Base-by-base conservation (phyloP, 2,329 filamentous ascomycete genomes). In the Ceratocystis alfenasii region DNA sequence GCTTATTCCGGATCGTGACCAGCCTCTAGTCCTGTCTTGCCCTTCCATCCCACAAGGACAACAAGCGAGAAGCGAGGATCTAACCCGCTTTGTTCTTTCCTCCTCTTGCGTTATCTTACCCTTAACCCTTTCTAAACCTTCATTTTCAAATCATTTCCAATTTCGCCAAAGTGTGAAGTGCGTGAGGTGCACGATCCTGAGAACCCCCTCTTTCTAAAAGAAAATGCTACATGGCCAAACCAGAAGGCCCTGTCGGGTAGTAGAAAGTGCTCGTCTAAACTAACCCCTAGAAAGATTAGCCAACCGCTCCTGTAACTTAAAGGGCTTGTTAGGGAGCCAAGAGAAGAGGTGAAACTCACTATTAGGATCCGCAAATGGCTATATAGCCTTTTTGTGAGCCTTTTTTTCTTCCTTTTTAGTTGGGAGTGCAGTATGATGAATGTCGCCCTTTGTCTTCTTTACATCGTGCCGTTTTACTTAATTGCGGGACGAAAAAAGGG, bases 161-260 rank as follows among this genome's bases (percentile, higher is more conserved):
- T 59, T 59, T 59, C 55, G 55, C 55, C 55, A 59, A 59, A 59
- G 28, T 59, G 55, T 59, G 55, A 59, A 59, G 55, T 59, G 55
- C 28, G 22, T 2, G 10, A 41, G 12, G 36, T 41, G 36, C 36
- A 25, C n/a, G 48, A 59, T 59, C 55, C 55, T 36, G 5, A 33
- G 28, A 25, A 15, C 30, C 30, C 36, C 36, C 36, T 41, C 36
- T 41, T 41, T 41, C 36, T 41, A 41, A 12, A 41, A 41, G 36
- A 33, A 33, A 59, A 59, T 59, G 17, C 28, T 17, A 36, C 28
- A 28, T 59, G 25, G 20, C 55, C 53, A 7, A n/a, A 25, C 15
- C 33, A 36, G 8, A 36, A 36, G 8, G 33, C 8, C 33, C 8
- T 36, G 33, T 36, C 8, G 33, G 33, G 33, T 36, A 36, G 33